phyloP scores from a whole-genome alignment of 2,329 filamentous ascomycete species.

The Ascochyta pisi region DNA sequence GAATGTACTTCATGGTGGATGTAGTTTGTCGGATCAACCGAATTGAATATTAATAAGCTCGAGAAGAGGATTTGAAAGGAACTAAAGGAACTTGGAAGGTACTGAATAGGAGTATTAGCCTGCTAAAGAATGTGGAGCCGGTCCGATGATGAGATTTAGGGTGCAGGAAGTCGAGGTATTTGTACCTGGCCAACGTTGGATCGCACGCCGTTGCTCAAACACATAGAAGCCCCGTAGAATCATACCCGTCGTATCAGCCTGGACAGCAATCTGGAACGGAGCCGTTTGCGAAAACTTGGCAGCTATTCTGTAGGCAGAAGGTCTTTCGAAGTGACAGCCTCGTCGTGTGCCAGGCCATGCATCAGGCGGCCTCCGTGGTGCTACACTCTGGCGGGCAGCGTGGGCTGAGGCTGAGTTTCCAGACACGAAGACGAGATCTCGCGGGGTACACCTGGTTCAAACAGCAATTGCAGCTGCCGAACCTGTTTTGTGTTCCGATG shows the following conservation, averaged over 20 bases:
- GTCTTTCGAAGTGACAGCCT: constrained; percentile 23
- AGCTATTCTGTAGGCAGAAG: constrained; percentile 19
- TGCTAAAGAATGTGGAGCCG: constrained; percentile 38
- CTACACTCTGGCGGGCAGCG: constrained; percentile 8
- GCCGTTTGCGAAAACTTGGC: constrained; percentile 26
- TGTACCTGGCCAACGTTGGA: constrained; percentile 22
- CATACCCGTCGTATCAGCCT: constrained; percentile 7
- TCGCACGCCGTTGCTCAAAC: constrained; percentile 2
- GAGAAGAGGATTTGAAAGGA: constrained; percentile 9
- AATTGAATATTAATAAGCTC: constrained; percentile 20
- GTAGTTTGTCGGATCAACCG: constrained; percentile 27
- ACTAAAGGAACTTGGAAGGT: constrained; percentile 22
- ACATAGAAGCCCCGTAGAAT: constrained; percentile 16
- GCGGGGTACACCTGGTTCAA: constrained; percentile 16
- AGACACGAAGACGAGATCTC: constrained; percentile 18
- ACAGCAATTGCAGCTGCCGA: constrained; percentile 5
- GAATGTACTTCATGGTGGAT: constrained; percentile 47
- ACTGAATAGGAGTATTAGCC: constrained; percentile 34
- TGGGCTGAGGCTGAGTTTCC: constrained; percentile 13
- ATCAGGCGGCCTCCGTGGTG: constrained; percentile 16
- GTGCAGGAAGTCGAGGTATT: constrained; percentile 26
- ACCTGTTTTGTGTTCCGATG: constrained; percentile 35
- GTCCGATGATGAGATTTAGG: constrained; percentile 30
- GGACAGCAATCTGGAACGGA: constrained; percentile 17
- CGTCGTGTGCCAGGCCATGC: constrained; percentile 24